Percentiles rank a stretch among this genome's conserved stretches.
Evolutionary conservation across 2,329 filamentous ascomycete genomes (phyloP).

Genomic region (Cercospora berteroae): DNA sequence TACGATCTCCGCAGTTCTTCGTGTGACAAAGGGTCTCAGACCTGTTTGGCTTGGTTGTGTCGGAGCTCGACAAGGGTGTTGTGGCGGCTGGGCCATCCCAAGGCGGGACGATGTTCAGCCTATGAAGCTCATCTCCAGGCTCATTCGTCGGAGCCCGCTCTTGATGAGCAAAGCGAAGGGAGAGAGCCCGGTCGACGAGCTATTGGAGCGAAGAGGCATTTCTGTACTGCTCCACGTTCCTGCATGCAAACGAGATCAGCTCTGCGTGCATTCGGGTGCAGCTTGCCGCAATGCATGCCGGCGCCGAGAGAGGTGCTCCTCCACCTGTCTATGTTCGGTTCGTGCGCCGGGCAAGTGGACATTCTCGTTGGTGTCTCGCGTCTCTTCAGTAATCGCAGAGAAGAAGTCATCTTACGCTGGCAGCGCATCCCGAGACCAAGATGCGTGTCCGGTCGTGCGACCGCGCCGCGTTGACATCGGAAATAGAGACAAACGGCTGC

Average conservation of each 20-base stretch:
- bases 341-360: not conserved
- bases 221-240: not conserved
- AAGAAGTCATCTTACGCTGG: not conserved
- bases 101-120: not conserved
- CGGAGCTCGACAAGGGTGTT: slow-evolving; percentile 3
- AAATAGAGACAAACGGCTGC: not conserved
- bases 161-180: not conserved
- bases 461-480: slow-evolving; percentile 5
- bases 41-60: slow-evolving; percentile 1
- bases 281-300: not conserved
- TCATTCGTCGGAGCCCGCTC: not conserved
- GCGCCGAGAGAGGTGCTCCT: not conserved
- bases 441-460: not conserved
- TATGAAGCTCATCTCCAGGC: not conserved
- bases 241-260: not conserved
- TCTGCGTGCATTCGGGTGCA: not conserved
- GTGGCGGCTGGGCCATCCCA: not conserved
- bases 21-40: not conserved
- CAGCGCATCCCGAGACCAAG: not conserved
- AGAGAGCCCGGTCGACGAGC: not conserved
- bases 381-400: not conserved
- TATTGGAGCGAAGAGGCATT: not conserved
- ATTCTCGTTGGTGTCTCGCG: not conserved
- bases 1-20: not conserved
- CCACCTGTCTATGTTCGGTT: not conserved